These are phyloP conservation scores for Lentinula detonsa DNA, from an alignment of 768 basidiomycete genomes.

Conservation along the genomic window DNA sequence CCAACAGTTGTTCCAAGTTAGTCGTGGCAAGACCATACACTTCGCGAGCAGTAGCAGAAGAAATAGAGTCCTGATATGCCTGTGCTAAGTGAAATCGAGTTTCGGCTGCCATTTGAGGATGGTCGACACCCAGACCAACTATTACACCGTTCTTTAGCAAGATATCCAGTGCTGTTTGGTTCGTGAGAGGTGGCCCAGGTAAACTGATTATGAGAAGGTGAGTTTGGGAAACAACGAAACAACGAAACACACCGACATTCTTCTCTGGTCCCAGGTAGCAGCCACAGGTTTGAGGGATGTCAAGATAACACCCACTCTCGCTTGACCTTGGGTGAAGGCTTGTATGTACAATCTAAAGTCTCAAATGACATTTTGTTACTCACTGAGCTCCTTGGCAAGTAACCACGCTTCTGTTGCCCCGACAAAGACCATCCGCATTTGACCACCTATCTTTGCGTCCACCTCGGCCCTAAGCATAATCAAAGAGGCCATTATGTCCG, in stretches of 20 bases:
- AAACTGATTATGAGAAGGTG: conserved; percentile 29
- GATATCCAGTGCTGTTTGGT: conserved; percentile 52
- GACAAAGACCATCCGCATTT: conserved; percentile 56
- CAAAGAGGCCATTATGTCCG: conserved; percentile 69
- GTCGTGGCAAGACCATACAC: conserved; percentile 26
- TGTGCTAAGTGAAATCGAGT: conserved; percentile 1
- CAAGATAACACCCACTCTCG: conserved; percentile 44
- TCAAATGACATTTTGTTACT: conserved; percentile 3
- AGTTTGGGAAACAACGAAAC: neutral
- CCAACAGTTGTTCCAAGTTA: conserved; percentile 14
- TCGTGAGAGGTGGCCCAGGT: conserved; percentile 71
- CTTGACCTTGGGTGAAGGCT: conserved; percentile 29
- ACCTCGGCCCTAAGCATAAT: conserved; percentile 64
- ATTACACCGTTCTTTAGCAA: conserved; percentile 72
- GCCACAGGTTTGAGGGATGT: conserved; percentile 65
- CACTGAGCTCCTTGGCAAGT: conserved; percentile 62
- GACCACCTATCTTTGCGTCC: conserved; percentile 48
- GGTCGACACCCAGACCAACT: conserved; percentile 63
- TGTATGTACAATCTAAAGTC: neutral
- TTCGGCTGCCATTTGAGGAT: conserved; percentile 37
- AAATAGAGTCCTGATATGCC: neutral
- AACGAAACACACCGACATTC: conserved; percentile 42
- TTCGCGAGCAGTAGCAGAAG: conserved; percentile 36
- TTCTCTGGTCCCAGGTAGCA: conserved; percentile 59
- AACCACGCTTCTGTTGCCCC: conserved; percentile 61